These are phyloP conservation scores for Ogataea trehaloabstinens DNA, from an alignment of 805 yeast species.

Conservation along the genomic window DNA sequence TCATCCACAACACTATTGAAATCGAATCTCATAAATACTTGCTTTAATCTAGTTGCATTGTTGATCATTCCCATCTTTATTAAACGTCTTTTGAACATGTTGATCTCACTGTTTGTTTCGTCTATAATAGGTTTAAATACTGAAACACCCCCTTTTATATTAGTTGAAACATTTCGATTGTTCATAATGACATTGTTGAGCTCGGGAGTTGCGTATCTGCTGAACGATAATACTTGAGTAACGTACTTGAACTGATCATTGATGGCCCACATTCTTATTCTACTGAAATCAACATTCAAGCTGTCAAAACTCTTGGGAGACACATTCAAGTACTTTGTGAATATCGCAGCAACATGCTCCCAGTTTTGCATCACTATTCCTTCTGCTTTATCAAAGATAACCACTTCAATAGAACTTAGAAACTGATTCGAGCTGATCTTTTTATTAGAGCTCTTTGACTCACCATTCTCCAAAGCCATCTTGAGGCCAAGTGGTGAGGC, in stretches of 20 bases:
- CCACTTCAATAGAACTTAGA: conserved; percentile 81
- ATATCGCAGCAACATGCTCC: conserved; percentile 69
- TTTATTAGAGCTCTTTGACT: conserved; percentile 34
- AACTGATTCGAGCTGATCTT: conserved; percentile 64
- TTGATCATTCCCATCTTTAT: conserved; percentile 29
- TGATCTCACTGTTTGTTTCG: conserved; percentile 53
- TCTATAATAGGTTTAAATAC: conserved; percentile 49
- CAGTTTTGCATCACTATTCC: conserved; percentile 90
- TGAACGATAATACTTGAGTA: conserved; percentile 75
- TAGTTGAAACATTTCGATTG: conserved; percentile 42
- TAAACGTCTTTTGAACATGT: conserved; percentile 49
- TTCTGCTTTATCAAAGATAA: conserved; percentile 79
- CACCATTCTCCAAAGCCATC: conserved; percentile 62
- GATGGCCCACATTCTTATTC: conserved; percentile 90
- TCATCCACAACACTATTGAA: conserved; percentile 56
- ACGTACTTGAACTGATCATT: conserved; percentile 73
- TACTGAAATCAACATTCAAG: conserved; percentile 76
- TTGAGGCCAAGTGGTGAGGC: conserved; percentile 92
- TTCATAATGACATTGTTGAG: conserved; percentile 58
- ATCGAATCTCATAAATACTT: conserved; percentile 71
- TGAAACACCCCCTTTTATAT: conserved; percentile 55
- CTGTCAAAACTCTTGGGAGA: conserved; percentile 69
- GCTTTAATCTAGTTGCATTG: conserved; percentile 51
- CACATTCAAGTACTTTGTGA: conserved; percentile 67
- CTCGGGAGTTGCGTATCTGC: conserved; percentile 79